phyloP scores from a whole-genome alignment of 352 stramenopile species.

The Phytophthora pseudosyringae region DNA sequence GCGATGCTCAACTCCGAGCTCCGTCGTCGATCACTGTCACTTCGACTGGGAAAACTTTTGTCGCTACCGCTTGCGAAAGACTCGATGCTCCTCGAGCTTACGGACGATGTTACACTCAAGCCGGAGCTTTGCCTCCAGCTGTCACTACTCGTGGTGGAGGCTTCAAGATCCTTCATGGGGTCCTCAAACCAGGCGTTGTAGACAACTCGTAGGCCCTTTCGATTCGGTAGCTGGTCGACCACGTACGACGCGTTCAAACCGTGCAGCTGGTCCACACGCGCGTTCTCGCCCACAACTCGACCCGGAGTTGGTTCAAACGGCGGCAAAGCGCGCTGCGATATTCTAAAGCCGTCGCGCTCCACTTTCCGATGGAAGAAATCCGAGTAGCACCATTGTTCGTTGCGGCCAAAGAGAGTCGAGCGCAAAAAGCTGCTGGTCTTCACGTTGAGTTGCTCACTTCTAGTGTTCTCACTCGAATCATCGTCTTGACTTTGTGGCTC shows the following conservation, averaged over 20 bases:
- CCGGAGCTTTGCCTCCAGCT: background rate
- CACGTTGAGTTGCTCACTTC: slow-evolving; percentile 21
- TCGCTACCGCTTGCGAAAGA: background rate
- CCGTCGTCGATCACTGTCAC: background rate
- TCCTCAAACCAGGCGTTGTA: slow-evolving; percentile 36
- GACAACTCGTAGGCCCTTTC: slow-evolving; percentile 32
- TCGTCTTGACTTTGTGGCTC: slow-evolving; percentile 10
- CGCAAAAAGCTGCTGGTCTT: slow-evolving; percentile 41
- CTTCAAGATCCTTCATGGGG: slow-evolving; percentile 3
- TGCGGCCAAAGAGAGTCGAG: slow-evolving; percentile 29
- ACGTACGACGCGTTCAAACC: slow-evolving; percentile 31
- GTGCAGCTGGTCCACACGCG: slow-evolving; percentile 40
- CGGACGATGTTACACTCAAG: background rate
- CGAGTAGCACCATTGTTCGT: slow-evolving; percentile 43
- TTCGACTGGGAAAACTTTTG: slow-evolving; percentile 7
- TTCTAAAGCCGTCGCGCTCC: slow-evolving; percentile 25
- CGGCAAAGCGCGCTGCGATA: slow-evolving; percentile 28
- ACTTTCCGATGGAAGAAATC: slow-evolving; percentile 28
- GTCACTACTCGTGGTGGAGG: background rate
- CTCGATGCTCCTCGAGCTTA: slow-evolving; percentile 2
- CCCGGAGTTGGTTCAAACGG: slow-evolving; percentile 17
- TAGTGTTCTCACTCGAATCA: background rate
- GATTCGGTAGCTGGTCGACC: slow-evolving; percentile 30
- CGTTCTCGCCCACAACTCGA: slow-evolving; percentile 18
- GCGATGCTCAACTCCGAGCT: background rate